These are phyloP conservation scores for Apiospora hydei DNA, from an alignment of 2,329 filamentous ascomycete genomes.

Conservation along the genomic window DNA sequence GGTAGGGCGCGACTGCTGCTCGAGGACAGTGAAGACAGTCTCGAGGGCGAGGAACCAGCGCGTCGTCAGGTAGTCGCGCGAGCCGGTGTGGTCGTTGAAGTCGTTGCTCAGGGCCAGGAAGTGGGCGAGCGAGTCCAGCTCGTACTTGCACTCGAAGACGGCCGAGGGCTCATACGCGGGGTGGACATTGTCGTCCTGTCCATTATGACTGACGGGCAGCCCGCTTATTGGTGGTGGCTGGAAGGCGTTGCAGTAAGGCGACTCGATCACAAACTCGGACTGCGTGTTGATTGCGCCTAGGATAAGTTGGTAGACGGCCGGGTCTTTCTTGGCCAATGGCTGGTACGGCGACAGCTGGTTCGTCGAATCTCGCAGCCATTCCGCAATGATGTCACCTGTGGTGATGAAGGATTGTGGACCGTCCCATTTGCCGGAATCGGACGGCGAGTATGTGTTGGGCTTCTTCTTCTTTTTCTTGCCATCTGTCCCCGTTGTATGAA, in stretches of 20 bases:
- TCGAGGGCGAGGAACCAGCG: conserved; percentile 83
- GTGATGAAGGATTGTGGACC: conserved; percentile 93
- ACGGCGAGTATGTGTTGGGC: conserved; percentile 26
- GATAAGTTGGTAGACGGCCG: conserved; percentile 78
- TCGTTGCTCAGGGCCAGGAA: conserved; percentile 88
- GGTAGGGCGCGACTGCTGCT: conserved; percentile 80
- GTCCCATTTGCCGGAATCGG: conserved; percentile 73
- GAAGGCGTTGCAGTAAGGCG: conserved; percentile 98
- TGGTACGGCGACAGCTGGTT: conserved; percentile 96
- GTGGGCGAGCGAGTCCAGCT: conserved; percentile 92
- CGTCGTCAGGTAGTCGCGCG: conserved; percentile 77
- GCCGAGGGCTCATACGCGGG: conserved; percentile 82
- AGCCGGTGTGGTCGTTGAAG: conserved; percentile 81
- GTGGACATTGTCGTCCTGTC: conserved; percentile 84
- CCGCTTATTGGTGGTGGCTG: conserved; percentile 89
- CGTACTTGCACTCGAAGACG: conserved; percentile 99
- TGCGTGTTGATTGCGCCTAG: conserved; percentile 96
- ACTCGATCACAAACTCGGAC: conserved; percentile 90
- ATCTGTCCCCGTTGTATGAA: conserved; percentile 78
- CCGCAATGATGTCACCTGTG: conserved; percentile 85
- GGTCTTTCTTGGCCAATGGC: conserved; percentile 80
- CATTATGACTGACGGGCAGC: conserved; percentile 74
- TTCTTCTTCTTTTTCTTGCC: conserved; percentile 40
- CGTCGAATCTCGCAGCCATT: conserved; percentile 91
- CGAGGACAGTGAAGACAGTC: conserved; percentile 75